Evolutionary conservation across 1,139 yeast species (phyloP).

Genomic region (Nakaseomyces bracarensis): DNA sequence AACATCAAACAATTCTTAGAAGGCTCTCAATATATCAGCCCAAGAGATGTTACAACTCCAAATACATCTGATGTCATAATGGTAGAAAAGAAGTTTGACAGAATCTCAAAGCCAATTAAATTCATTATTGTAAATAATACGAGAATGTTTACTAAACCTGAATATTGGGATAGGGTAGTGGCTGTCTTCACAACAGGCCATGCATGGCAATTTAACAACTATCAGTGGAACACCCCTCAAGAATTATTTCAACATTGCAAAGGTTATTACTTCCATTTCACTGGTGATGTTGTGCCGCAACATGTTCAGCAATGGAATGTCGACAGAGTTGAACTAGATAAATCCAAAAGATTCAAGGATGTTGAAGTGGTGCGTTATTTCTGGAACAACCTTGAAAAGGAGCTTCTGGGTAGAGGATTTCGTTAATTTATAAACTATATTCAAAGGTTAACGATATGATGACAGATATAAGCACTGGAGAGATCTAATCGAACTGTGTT

Average conservation of each 20-base stretch:
- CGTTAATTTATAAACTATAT: conserved; percentile 14
- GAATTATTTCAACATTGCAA: conserved; percentile 71
- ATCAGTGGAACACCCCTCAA: conserved; percentile 76
- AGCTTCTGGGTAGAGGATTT: conserved; percentile 42
- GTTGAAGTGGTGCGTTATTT: conserved; percentile 75
- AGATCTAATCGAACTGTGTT: background rate
- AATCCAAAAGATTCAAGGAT: conserved; percentile 80
- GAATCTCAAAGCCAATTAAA: conserved; percentile 28
- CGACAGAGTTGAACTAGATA: conserved; percentile 64
- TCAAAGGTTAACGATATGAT: no score
- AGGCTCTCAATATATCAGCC: conserved; percentile 61
- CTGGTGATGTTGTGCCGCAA: conserved; percentile 72
- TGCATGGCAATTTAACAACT: conserved; percentile 89
- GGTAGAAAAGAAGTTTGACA: conserved; percentile 30
- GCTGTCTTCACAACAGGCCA: conserved; percentile 97
- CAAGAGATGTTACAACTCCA: conserved; percentile 33
- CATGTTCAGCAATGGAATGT: conserved; percentile 85
- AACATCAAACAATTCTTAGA: conserved; percentile 80
- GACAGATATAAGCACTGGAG: no score
- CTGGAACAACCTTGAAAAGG: conserved; percentile 70
- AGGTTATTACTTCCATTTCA: conserved; percentile 72
- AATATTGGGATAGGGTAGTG: conserved; percentile 93
- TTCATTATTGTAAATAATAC: conserved; percentile 70
- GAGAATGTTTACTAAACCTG: conserved; percentile 84
- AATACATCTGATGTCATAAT: conserved; percentile 22